phyloP scores from a whole-genome alignment of 192 early-diverging fungal genomes.

The Coemansia sp. region DNA sequence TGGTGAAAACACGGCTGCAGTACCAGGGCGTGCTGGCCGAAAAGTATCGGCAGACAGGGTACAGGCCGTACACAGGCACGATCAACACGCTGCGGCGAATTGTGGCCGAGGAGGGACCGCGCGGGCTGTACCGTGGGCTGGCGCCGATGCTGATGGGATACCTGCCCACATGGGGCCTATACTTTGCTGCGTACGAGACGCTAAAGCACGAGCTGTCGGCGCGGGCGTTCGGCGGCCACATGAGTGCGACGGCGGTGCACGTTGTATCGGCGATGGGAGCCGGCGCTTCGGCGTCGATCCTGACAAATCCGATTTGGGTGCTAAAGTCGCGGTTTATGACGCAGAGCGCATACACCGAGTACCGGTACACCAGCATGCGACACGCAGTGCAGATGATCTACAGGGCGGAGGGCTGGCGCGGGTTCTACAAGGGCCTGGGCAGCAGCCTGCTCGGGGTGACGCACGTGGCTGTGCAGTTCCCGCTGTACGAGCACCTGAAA shows the following conservation, averaged over 20 bases:
- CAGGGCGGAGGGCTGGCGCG: constrained; percentile 69
- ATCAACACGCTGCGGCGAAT: constrained; percentile 69
- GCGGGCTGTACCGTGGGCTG: constrained; percentile 87
- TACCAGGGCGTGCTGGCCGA: constrained; percentile 64
- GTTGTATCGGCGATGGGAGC: constrained; percentile 86
- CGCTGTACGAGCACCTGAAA: constrained; percentile 92
- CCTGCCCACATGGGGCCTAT: constrained; percentile 88
- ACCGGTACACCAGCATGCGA: constrained; percentile 78
- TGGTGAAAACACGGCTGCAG: constrained; percentile 92
- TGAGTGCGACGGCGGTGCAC: constrained; percentile 60
- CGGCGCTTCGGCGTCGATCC: constrained; percentile 70
- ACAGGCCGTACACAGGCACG: constrained; percentile 51
- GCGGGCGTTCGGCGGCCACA: not conserved
- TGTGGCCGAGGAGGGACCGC: constrained; percentile 76
- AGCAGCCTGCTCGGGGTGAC: constrained; percentile 88
- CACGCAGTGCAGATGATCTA: constrained; percentile 81
- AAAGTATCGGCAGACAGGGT: constrained; percentile 20
- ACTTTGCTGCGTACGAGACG: constrained; percentile 86
- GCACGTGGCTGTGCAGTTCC: constrained; percentile 94
- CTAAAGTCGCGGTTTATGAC: constrained; percentile 90
- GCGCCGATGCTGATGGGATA: constrained; percentile 86
- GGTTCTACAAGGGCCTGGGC: constrained; percentile 91
- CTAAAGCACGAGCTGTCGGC: constrained; percentile 59
- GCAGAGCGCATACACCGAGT: constrained; percentile 69
- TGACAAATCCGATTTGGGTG: constrained; percentile 92